Evolutionary conservation across 495 filamentous ascomycete species (phyloP).

Genomic region (Trichoderma virens): DNA sequence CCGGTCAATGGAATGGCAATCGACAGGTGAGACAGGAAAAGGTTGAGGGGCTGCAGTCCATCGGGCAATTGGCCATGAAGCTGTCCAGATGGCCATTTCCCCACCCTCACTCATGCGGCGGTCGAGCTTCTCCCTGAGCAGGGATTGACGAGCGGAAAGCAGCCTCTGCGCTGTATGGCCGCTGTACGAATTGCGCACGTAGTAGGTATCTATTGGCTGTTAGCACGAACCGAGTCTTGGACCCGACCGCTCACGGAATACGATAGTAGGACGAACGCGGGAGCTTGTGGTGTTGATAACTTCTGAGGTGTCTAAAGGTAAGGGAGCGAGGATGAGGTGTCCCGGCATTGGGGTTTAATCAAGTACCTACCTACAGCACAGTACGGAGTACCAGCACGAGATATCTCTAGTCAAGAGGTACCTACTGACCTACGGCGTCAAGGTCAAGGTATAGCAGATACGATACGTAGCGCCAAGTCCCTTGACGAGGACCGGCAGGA

Average conservation of each 20-base stretch:
- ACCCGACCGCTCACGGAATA: not conserved
- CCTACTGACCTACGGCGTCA: too few species aligned
- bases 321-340: not conserved
- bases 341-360: not conserved
- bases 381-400: too few species aligned
- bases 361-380: too few species aligned
- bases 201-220: not conserved
- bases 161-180: too few species aligned
- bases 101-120: not conserved
- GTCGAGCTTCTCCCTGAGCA: not conserved
- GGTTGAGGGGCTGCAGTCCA: not conserved
- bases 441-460: too few species aligned
- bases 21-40: not conserved
- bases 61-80: not conserved
- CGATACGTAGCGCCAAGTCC: not conserved
- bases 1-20: not conserved
- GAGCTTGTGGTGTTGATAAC: too few species aligned
- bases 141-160: not conserved
- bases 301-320: not conserved
- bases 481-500: slow-evolving; percentile 4
- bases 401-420: too few species aligned
- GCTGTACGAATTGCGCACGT: too few species aligned
- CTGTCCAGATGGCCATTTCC: not conserved
- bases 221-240: not conserved
- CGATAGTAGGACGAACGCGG: not conserved